Evolutionary conservation across 805 yeast species (phyloP), one percentile per base, ranked within the genome.

Genomic region (Spathaspora sp.): DNA sequence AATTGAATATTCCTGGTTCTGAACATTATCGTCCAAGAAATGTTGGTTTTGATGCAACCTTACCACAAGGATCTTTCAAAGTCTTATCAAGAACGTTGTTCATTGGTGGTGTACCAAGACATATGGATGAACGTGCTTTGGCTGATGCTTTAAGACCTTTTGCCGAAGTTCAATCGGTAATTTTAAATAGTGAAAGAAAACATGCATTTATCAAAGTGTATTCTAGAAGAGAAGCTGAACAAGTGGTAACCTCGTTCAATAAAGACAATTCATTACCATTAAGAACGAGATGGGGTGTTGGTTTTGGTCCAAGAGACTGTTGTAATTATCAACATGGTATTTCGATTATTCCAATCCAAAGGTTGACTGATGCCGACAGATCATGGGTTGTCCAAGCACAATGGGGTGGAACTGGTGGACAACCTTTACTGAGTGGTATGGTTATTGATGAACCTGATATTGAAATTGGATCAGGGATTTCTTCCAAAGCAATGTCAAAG

Each of bases 261-360:
- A 82, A 85, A 58, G 85, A 84, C 55, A 86, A 87, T 42, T 68
- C 80, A 9, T 71, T 74, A 64, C 73, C 82, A 58, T 75, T 94
- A 59, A 82, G 98, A 70, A 89, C 96, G 4, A 81, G 97, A 65
- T 94, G 99, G 99, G 99, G 98, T 58, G 98, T 94, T 55, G 99
- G 99, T 1, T 94, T 88, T 64, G 99, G 99, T 4, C 99, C 99
- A 50, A 83, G 99, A 74, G 98, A 94, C 68, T 93, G 98, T 75
- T 89, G 97, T 67, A 96, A 94, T 69, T 94, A 94, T 69, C 92
- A 86, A 63, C 86, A 86, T 52, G 99, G 99, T 55, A 78, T 86
- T 39, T 87, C 96, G 54, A 81, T 91, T 38, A 90, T 94, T 55
- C 97, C 98, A 14, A 72, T 94, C 47, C 81, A 81, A 53, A 81